phyloP scores from a whole-genome alignment of 441 rosid genomes.

The Hura crepitans region DNA sequence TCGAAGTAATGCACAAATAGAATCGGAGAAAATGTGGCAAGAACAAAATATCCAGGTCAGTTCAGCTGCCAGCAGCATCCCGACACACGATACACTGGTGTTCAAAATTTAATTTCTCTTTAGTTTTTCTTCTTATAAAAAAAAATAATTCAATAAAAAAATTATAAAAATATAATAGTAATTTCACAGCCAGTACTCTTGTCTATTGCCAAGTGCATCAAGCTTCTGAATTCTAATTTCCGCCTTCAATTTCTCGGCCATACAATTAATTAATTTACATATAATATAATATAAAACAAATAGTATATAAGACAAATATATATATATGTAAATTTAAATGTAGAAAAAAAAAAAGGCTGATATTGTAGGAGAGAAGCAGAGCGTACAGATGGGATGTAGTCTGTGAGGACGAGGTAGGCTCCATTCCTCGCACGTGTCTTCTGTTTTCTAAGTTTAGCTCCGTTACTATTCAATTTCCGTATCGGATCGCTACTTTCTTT shows the following conservation, averaged over 20 bases:
- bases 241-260: not conserved
- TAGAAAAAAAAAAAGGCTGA: constrained; percentile 9
- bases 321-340: not conserved
- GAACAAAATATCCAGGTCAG: not conserved
- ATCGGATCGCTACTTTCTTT: not conserved
- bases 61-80: not conserved
- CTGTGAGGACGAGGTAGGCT: constrained; percentile 26
- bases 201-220: too few species aligned
- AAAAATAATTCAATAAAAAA: too few species aligned
- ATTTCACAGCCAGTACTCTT: too few species aligned
- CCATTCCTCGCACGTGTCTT: constrained; percentile 28
- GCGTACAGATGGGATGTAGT: constrained; percentile 27
- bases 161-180: too few species aligned
- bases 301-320: too few species aligned
- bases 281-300: too few species aligned
- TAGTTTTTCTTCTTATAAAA: too few species aligned
- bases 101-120: not conserved
- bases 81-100: not conserved
- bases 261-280: too few species aligned
- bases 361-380: constrained; percentile 17
- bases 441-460: constrained; percentile 28
- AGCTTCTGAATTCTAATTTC: not conserved
- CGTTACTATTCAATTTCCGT: constrained; percentile 2
- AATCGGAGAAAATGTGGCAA: too few species aligned
- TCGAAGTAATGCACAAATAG: too few species aligned